phyloP scores from a whole-genome alignment of 169 alveolate genomes.

The Eimeria necatrix region DNA sequence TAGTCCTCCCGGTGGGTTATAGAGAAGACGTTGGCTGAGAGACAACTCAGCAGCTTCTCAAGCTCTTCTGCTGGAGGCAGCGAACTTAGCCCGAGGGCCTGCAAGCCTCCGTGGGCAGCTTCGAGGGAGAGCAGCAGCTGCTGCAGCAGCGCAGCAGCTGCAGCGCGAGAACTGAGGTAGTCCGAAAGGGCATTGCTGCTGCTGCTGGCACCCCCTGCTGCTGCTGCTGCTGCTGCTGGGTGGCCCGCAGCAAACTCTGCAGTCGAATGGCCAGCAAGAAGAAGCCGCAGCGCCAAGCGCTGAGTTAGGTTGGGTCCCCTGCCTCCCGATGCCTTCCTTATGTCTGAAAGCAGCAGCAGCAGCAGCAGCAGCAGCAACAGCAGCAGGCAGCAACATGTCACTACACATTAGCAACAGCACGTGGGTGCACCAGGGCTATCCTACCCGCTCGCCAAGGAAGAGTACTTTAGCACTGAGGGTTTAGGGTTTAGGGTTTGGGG shows the following conservation, averaged over 20 bases:
- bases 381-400: no score
- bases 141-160: conserved; percentile 46
- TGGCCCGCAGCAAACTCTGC: conserved; percentile 60
- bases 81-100: conserved; percentile 17
- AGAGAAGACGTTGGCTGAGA: conserved; percentile 59
- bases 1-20: not conserved
- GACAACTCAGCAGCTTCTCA: conserved; percentile 1
- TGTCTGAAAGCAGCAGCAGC: conserved; percentile 26
- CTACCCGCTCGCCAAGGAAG: not conserved
- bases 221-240: conserved; percentile 27
- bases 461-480: no score
- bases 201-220: not conserved
- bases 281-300: conserved; percentile 37
- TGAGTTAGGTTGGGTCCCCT: conserved; percentile 63
- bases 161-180: conserved; percentile 12
- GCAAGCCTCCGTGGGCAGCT: conserved; percentile 3
- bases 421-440: not conserved
- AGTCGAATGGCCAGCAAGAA: conserved; percentile 20
- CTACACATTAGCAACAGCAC: not conserved
- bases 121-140: conserved; percentile 28
- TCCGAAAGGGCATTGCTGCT: conserved; percentile 21
- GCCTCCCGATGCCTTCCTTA: conserved; percentile 45
- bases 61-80: conserved; percentile 17
- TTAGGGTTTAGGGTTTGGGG: no score
- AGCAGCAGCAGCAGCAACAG: not conserved